A percentile compares a stretch with the other conserved stretches of the same genome.
These are phyloP conservation scores for Artemisia argyi DNA, from an alignment of 129 eudicot species.

Conservation along the genomic window DNA sequence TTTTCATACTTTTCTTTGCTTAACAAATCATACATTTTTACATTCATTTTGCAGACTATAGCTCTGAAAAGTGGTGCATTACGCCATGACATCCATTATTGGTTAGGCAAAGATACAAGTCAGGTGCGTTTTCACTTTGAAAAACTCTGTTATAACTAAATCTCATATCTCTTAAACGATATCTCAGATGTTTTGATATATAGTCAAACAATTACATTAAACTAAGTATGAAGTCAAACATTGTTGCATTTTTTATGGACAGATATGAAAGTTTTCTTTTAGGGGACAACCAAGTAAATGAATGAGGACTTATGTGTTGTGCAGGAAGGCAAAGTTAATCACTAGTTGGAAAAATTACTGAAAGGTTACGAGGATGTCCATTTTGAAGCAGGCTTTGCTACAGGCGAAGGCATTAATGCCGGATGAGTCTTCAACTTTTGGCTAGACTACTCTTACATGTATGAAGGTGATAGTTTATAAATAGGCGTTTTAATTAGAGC, in stretches of 20 bases:
- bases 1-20: background rate
- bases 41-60: constrained; percentile 64
- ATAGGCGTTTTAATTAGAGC: too few species aligned
- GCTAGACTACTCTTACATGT: too few species aligned
- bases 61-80: constrained; percentile 85
- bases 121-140: constrained; percentile 58
- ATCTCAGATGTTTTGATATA: too few species aligned
- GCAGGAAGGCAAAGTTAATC: constrained; percentile 56
- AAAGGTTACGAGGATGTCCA: constrained; percentile 57
- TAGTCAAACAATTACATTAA: too few species aligned
- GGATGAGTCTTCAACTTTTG: too few species aligned
- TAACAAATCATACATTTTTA: constrained; percentile 13
- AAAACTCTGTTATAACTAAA: constrained; percentile 5
- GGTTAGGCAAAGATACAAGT: constrained; percentile 97
- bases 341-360: constrained; percentile 34
- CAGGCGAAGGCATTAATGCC: too few species aligned
- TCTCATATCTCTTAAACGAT: background rate
- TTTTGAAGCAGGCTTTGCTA: too few species aligned
- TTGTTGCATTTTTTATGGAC: constrained; percentile 3
- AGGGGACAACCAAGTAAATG: background rate
- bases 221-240: too few species aligned
- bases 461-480: too few species aligned
- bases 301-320: background rate
- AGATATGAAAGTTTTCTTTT: background rate
- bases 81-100: constrained; percentile 88